Percentiles rank a stretch among this genome's conserved stretches.
Conservation (phyloP, 1,284 basidiomycete species). For the Leccinum subrobustum region DNA sequence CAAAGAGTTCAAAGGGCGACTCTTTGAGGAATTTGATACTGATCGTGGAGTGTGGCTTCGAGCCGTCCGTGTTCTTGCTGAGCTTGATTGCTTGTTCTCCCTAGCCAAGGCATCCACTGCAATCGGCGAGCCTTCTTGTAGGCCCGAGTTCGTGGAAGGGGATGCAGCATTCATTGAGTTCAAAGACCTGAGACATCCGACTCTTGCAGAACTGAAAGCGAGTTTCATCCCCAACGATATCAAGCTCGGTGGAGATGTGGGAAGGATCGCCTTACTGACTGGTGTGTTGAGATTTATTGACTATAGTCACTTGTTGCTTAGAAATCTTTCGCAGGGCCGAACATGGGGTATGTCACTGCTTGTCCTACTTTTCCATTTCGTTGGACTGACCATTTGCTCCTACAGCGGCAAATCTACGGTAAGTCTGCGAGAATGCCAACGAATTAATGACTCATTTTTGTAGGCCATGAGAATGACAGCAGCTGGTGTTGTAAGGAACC, state of each 20-base stretch:
- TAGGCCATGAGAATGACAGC: constrained; percentile 96
- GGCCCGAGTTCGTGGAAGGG: constrained; percentile 85
- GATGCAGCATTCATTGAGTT: constrained; percentile 81
- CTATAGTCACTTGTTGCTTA: not conserved
- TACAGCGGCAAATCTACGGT: constrained; percentile 83
- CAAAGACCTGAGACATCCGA: constrained; percentile 84
- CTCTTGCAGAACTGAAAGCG: constrained; percentile 62
- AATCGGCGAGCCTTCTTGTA: constrained; percentile 89
- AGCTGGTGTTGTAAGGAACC: constrained; percentile 67
- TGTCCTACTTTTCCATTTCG: not conserved
- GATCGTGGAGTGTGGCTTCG: constrained; percentile 81
- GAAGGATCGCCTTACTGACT: constrained; percentile 86
- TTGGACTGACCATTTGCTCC: constrained; percentile 3
- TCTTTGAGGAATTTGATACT: constrained; percentile 84
- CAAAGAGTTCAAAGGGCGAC: constrained; percentile 78
- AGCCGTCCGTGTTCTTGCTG: constrained; percentile 74
- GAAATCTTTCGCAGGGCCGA: constrained; percentile 59
- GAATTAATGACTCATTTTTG: constrained; percentile 7
- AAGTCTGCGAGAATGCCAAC: constrained; percentile 21
- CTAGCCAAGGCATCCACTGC: constrained; percentile 88
- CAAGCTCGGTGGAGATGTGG: constrained; percentile 75
- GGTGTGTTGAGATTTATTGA: constrained; percentile 45
- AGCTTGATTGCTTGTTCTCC: constrained; percentile 93
- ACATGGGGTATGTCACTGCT: constrained; percentile 71
- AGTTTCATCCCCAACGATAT: constrained; percentile 96